Conservation (phyloP, 2,329 filamentous ascomycete species). For the Botrytis squamosa region DNA sequence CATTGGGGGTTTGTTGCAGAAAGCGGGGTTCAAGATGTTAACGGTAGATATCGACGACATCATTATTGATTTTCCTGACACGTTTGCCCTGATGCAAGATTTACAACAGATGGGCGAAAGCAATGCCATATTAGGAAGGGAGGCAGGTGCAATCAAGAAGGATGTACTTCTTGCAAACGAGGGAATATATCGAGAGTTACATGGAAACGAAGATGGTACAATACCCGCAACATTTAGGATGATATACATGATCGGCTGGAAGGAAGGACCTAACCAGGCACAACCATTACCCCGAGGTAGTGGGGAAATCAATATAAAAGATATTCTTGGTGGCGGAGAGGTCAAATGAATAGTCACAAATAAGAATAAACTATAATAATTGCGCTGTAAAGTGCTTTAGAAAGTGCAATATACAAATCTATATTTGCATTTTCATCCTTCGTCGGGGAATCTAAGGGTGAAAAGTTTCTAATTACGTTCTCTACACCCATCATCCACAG, state of each 20-base stretch:
- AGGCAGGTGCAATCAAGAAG: slow-evolving; percentile 72
- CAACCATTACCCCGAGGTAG: slow-evolving; percentile 81
- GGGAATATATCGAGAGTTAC: slow-evolving; percentile 82
- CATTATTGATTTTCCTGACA: slow-evolving; percentile 88
- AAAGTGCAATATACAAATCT: background rate
- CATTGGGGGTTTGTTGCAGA: slow-evolving; percentile 80
- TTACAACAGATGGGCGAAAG: slow-evolving; percentile 95
- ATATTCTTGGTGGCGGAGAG: slow-evolving; percentile 56
- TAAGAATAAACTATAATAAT: background rate
- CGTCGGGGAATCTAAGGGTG: background rate
- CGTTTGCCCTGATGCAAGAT: slow-evolving; percentile 88
- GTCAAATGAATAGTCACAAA: slow-evolving; percentile 27
- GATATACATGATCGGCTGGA: slow-evolving; percentile 99
- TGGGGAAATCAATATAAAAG: slow-evolving; percentile 84
- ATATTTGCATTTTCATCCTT: background rate
- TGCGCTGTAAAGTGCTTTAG: background rate
- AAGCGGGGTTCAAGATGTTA: slow-evolving; percentile 89
- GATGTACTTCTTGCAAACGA: slow-evolving; percentile 87
- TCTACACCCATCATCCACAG: background rate
- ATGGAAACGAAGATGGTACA: slow-evolving; percentile 74
- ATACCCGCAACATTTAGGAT: slow-evolving; percentile 90
- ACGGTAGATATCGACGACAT: slow-evolving; percentile 98
- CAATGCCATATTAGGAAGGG: slow-evolving; percentile 83
- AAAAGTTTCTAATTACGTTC: background rate
- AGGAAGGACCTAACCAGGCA: slow-evolving; percentile 74